A percentile compares a stretch with the other conserved stretches of the same genome.
Evolutionary conservation across 371 early-diverging fungal species (phyloP).

Genomic region (Lichtheimia ornata): DNA sequence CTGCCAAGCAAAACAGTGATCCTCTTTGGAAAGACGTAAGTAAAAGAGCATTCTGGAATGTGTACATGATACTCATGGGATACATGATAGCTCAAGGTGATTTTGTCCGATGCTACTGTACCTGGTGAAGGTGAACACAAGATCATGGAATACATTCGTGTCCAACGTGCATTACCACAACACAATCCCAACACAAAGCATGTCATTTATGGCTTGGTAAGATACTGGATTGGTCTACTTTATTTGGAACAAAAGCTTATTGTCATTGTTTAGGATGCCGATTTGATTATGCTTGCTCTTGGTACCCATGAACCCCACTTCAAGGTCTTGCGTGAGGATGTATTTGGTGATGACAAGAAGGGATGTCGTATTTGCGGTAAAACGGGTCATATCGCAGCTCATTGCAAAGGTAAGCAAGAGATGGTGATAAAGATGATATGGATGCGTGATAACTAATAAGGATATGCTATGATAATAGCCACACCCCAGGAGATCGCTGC

Average conservation of each 20-base stretch:
- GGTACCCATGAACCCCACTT: constrained; percentile 98
- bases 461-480: constrained; percentile 3
- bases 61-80: constrained; percentile 4
- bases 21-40: constrained; percentile 88
- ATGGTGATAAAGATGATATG: constrained; percentile 1
- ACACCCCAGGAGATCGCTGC: constrained; percentile 51
- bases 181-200: constrained; percentile 92
- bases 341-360: constrained; percentile 68
- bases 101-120: constrained; percentile 94
- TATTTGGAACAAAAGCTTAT: not conserved
- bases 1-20: constrained; percentile 86
- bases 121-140: constrained; percentile 99
- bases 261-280: constrained; percentile 82
- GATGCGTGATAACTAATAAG: not conserved
- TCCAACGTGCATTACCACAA: constrained; percentile 74
- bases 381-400: constrained; percentile 76
- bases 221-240: not conserved
- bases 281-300: constrained; percentile 99
- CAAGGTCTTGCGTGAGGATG: constrained; percentile 97
- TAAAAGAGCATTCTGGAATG: constrained; percentile 1
- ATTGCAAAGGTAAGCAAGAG: constrained; percentile 69
- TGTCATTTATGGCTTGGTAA: constrained; percentile 92
- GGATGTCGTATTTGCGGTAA: constrained; percentile 83
- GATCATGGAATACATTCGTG: constrained; percentile 98
- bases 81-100: constrained; percentile 72